Conservation (phyloP, 176 grass and related monocot species). For the Chloris gayana region DNA sequence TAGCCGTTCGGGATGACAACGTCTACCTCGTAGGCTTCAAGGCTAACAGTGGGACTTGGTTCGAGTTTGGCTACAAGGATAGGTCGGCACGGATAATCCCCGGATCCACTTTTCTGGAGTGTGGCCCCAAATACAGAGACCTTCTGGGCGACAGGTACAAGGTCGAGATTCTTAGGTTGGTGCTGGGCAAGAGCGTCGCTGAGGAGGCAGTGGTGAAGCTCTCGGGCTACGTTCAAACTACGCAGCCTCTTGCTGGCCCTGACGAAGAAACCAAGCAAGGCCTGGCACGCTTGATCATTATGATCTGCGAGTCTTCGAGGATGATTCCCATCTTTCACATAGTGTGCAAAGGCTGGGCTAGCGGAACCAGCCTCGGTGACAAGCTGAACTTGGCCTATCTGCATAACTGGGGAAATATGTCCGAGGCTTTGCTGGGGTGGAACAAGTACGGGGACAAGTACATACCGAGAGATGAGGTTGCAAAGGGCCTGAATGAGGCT, state of each 20-base stretch:
- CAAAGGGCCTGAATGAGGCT: not conserved
- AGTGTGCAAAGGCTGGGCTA: not conserved
- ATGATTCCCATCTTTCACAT: not conserved
- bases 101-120: not conserved
- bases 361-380: not conserved
- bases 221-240: not conserved
- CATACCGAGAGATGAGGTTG: no score
- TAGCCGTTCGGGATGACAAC: not conserved
- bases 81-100: not conserved
- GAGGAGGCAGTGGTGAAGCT: not conserved
- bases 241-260: not conserved
- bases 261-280: not conserved
- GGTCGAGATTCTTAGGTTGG: not conserved
- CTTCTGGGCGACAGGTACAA: no score
- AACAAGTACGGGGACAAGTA: not conserved
- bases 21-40: not conserved
- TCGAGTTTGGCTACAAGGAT: not conserved
- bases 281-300: conserved; percentile 1
- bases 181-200: not conserved
- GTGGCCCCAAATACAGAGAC: not conserved
- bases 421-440: not conserved
- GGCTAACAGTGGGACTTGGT: not conserved
- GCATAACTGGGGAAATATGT: not conserved
- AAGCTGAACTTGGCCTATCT: not conserved
- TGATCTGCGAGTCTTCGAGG: not conserved